Conservation (phyloP, 2,329 filamentous ascomycete species). For the Passalora sequoiae region DNA sequence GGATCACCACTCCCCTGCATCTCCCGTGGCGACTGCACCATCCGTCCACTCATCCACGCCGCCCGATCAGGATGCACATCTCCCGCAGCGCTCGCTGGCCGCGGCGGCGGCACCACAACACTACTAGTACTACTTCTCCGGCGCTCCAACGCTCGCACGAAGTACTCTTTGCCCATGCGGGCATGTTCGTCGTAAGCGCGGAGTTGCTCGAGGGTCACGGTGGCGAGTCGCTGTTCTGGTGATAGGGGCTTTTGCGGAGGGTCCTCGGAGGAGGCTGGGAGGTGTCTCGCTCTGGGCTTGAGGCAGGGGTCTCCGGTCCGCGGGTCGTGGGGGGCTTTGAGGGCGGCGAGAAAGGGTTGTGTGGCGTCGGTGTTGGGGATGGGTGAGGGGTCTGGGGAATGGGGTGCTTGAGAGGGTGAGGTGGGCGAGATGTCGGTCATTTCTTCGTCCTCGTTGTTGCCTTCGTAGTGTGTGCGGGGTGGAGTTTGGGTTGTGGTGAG, state of each 20-base stretch:
- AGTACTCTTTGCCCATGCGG: conserved; percentile 13
- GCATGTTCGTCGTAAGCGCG: conserved; percentile 22
- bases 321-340: conserved; percentile 18
- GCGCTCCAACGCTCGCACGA: conserved; percentile 17
- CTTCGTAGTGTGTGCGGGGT: too few species aligned
- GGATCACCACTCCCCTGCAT: too few species aligned
- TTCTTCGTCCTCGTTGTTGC: not conserved
- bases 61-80: not conserved
- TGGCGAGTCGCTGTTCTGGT: conserved; percentile 11
- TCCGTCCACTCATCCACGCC: not conserved
- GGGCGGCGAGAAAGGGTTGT: conserved; percentile 12
- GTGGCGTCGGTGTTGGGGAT: not conserved
- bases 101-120: too few species aligned
- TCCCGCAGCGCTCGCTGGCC: not conserved
- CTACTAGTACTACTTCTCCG: not conserved
- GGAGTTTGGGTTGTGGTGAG: too few species aligned
- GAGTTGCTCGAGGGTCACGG: conserved; percentile 15
- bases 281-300: not conserved
- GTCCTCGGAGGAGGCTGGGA: not conserved
- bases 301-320: conserved; percentile 18
- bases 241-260: conserved; percentile 15
- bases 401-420: not conserved
- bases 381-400: not conserved
- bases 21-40: too few species aligned
- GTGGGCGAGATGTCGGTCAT: not conserved